These are phyloP conservation scores for Penicillium tannophilum DNA, from an alignment of 495 filamentous ascomycete genomes.

Conservation along the genomic window DNA sequence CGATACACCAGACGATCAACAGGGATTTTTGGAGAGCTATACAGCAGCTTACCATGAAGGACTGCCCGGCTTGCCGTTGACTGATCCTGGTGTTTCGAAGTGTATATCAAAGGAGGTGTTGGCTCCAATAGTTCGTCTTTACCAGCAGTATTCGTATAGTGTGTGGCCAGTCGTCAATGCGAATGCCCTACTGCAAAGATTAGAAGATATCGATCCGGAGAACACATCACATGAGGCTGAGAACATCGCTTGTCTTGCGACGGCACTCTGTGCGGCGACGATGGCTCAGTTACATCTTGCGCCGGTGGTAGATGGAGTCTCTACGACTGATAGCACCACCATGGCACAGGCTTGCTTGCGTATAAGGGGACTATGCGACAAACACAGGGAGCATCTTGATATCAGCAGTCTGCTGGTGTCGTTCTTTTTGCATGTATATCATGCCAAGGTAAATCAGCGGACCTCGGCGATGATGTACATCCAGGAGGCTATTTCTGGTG, in stretches of 20 bases:
- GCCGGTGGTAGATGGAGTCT: conserved; percentile 13
- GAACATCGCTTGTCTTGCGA: conserved; percentile 22
- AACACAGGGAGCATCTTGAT: conserved; percentile 19
- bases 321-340: conserved; percentile 18
- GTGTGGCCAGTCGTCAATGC: conserved; percentile 37
- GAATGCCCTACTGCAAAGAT: conserved; percentile 16
- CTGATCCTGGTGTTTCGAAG: not conserved
- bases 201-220: conserved; percentile 20
- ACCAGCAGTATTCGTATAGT: conserved; percentile 31
- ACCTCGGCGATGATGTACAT: conserved; percentile 37
- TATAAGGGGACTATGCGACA: conserved; percentile 17
- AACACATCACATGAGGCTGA: conserved; percentile 1
- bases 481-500: conserved; percentile 32
- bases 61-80: not conserved
- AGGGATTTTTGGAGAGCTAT: not conserved
- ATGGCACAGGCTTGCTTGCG: conserved; percentile 30
- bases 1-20: not conserved
- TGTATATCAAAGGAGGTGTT: conserved; percentile 18
- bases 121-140: conserved; percentile 22
- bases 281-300: conserved; percentile 37
- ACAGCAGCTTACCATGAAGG: not conserved
- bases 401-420: conserved; percentile 27
- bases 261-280: conserved; percentile 36
- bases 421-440: conserved; percentile 39
- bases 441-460: conserved; percentile 36